Base-by-base conservation (phyloP, 2,329 filamentous ascomycete genomes). In the Calycina marina region DNA sequence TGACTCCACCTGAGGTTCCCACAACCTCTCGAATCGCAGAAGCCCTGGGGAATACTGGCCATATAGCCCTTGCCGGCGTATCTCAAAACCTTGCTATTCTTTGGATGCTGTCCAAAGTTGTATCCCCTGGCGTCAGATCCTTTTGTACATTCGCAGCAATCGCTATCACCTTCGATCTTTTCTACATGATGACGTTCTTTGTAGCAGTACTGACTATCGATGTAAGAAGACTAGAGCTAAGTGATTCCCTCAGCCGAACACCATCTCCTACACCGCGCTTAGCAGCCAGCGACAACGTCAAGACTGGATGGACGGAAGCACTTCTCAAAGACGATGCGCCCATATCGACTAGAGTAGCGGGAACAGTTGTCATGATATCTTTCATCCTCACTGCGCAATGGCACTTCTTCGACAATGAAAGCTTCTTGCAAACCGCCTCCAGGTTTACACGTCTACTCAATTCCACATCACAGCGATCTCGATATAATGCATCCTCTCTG, bases 131-230 rank as follows among this genome's bases (percentile, higher is more conserved):
- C 29, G 76, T 85, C 3, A 69, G 73, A 1, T 77, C 75, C 0
- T 85, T 86, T 45, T 86, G 81, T 54, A 69, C 68, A 1, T 88
- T 86, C 51, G 74, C 77, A 3, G 75, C 75, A 2, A 69, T 86
- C 31, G 82, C 80, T 1, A 69, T 83, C 10, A 56, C 79, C 1
- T 77, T 86, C 45, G 81, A 88, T 53, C 78, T 80, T 40, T 73
- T 85, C 46, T 85, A 80, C 47, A 63, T 85, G 14, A 67, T 82
- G 5, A 86, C 80, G 0, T 86, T 85, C 56, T 86, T 88, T 48
- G 62, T 85, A 3, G 72, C 80, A 1, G 78, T 88, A 9, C 60
- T 88, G 14, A 85, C 78, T 46, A 74, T 88, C 26, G 81, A 88
- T 51, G 78, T 88, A 6, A 69, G 75, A 14, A 67, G 81, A 43